Conservation (phyloP, 2,329 filamentous ascomycete genomes). For the Thielaviopsis ethacetica region DNA sequence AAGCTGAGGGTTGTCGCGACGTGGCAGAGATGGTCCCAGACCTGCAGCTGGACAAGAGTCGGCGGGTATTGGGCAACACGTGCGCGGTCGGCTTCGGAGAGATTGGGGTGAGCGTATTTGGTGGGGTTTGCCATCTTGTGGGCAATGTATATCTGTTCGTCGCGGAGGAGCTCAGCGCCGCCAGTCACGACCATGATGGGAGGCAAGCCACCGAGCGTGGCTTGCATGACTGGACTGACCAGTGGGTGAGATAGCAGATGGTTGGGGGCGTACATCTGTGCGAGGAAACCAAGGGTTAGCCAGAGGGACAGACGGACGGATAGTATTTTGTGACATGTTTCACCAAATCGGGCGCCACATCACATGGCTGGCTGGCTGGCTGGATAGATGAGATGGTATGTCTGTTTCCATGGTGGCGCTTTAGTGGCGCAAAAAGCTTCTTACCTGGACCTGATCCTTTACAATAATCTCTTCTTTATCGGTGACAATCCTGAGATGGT, state of each 20-base stretch:
- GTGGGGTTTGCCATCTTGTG: slow-evolving; percentile 83
- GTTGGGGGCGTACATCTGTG: slow-evolving; percentile 63
- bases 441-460: slow-evolving; percentile 81
- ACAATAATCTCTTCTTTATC: slow-evolving; percentile 56
- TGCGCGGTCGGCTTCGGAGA: slow-evolving; percentile 45
- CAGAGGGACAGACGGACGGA: too few relatives aligned
- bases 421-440: slow-evolving; percentile 12
- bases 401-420: neutral
- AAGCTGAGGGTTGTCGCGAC: slow-evolving; percentile 88
- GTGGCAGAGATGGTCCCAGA: slow-evolving; percentile 93
- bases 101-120: slow-evolving; percentile 49
- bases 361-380: neutral
- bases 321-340: neutral
- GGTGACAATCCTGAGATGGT: slow-evolving; percentile 37
- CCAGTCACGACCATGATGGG: slow-evolving; percentile 76
- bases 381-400: neutral
- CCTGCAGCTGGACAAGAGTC: slow-evolving; percentile 83
- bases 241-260: slow-evolving; percentile 71
- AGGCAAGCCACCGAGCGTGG: slow-evolving; percentile 76
- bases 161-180: slow-evolving; percentile 73
- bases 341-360: too few relatives aligned
- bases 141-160: slow-evolving; percentile 89
- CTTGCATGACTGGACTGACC: slow-evolving; percentile 76
- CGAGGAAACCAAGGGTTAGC: slow-evolving; percentile 15
- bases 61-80: slow-evolving; percentile 53